These are phyloP conservation scores for Kodamaea nitidulidarum DNA, from an alignment of 805 yeast species.

Conservation along the genomic window DNA sequence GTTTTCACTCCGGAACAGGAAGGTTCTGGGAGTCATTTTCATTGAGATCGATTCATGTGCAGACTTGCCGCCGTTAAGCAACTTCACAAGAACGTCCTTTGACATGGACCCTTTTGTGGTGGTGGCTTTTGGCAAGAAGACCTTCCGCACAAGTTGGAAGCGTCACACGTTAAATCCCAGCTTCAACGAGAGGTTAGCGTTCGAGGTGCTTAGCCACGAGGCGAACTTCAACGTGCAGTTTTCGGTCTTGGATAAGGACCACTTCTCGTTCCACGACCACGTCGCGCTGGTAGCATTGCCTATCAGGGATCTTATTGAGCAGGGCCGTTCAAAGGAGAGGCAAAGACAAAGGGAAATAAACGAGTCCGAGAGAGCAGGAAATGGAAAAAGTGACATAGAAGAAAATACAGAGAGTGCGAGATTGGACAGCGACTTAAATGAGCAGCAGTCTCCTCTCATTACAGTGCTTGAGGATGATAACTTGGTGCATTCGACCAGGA, in stretches of 20 bases:
- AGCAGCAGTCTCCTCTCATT: constrained; percentile 8
- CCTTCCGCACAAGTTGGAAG: constrained; percentile 80
- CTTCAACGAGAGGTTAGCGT: constrained; percentile 74
- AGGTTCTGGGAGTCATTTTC: constrained; percentile 66
- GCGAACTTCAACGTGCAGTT: constrained; percentile 61
- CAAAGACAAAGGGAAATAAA: neutral
- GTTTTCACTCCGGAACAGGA: constrained; percentile 37
- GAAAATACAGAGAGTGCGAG: neutral
- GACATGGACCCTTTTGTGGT: constrained; percentile 98
- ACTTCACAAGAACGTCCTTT: constrained; percentile 69
- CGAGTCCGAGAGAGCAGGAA: neutral
- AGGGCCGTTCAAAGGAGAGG: constrained; percentile 1
- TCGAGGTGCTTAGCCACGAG: constrained; percentile 71
- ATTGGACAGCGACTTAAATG: too few species aligned
- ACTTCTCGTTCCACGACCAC: constrained; percentile 75
- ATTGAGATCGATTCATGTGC: constrained; percentile 70
- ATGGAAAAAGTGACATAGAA: neutral
- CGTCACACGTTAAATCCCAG: constrained; percentile 80
- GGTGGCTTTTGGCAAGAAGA: constrained; percentile 82
- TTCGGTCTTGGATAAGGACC: constrained; percentile 79
- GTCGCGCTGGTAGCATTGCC: constrained; percentile 66
- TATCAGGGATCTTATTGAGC: constrained; percentile 43
- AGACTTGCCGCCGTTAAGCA: constrained; percentile 74
- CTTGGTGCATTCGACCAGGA: constrained; percentile 25
- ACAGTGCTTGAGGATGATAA: constrained; percentile 27